A percentile compares a stretch with the other conserved stretches of the same genome.
Conservation (phyloP, 1,284 basidiomycete species). For the Cryptococcus sp. region DNA sequence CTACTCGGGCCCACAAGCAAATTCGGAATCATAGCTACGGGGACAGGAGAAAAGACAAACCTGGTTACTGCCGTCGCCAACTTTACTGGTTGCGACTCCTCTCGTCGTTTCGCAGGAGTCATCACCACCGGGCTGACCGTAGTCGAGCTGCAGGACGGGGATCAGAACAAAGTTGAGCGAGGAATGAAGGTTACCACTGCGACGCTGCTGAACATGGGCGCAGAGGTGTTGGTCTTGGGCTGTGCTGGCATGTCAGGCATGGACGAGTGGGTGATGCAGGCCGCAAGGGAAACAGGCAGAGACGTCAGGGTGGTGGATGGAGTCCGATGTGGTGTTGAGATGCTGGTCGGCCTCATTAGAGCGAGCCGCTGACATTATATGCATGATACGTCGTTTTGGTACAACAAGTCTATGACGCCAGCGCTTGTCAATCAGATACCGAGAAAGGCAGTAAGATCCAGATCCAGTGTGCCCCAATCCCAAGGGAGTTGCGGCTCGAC, state of each 20-base stretch:
- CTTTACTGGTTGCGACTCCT: constrained; percentile 16
- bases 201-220: constrained; percentile 19
- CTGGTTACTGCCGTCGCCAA: constrained; percentile 10
- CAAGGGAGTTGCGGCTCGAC: constrained; percentile 22
- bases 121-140: constrained; percentile 26
- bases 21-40: constrained; percentile 32
- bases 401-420: background rate
- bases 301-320: constrained; percentile 24
- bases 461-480: constrained; percentile 17
- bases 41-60: constrained; percentile 23
- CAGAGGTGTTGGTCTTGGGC: constrained; percentile 22
- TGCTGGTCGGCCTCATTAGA: constrained; percentile 22
- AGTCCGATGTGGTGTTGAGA: constrained; percentile 22
- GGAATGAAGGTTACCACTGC: constrained; percentile 25
- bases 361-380: background rate
- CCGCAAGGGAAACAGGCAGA: constrained; percentile 12
- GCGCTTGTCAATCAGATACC: background rate
- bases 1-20: background rate
- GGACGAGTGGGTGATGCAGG: constrained; percentile 25
- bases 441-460: constrained; percentile 8
- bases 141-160: constrained; percentile 31
- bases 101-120: constrained; percentile 21
- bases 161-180: constrained; percentile 22
- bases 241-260: constrained; percentile 35
- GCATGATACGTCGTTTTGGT: background rate